Evolutionary conservation across 768 basidiomycete species (phyloP), one percentile per base, ranked within the genome.

Genomic region (Lyophyllum semitale): DNA sequence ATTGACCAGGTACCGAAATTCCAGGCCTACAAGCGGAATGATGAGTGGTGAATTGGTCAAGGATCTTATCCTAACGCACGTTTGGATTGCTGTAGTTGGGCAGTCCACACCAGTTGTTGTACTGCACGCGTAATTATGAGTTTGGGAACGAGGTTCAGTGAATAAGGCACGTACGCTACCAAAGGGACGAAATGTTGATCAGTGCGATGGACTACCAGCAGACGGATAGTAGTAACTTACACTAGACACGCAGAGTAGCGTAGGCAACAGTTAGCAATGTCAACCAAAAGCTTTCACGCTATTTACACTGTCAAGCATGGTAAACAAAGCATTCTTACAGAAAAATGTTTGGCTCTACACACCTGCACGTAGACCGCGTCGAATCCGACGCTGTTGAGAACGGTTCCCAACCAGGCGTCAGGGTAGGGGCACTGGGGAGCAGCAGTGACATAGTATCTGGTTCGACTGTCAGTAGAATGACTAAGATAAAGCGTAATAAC

Each of bases 371-470:
- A 89, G 53, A 91, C 71, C 1, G 86, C 86, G 68, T 91, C 89
- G 58, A 89, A 90, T 4, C 68, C 77, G 13, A 81, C 87, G 2
- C 76, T 64, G 62, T 85, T 82, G 55, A 90, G 71, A 23, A 84
- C 84, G 15, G 75, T 74, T 18, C 84, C 80, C 4, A 89, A 68
- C 41, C 80, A 76, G 8, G 78, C 79, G 64, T 89, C 88, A 4
- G 88, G 87, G 70, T 80, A 90, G 4, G 85, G 84, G 62, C 88
- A 89, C 66, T 76, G 86, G 27, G 82, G 83, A 4, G 84, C 83
- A 29, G 77, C 85, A 47, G 85, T 85, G 53, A 88, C 67, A 60
- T 84, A 88, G 70, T 85, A 89, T 62, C 84, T 84, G 48, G 20
- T 42, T 23, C 15, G 3, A 15, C 33, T 29, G 26, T 51, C 25